Evolutionary conservation across 768 basidiomycete genomes (phyloP), one percentile per base, ranked within the genome.

Genomic region (Fistulinella prunicolor): DNA sequence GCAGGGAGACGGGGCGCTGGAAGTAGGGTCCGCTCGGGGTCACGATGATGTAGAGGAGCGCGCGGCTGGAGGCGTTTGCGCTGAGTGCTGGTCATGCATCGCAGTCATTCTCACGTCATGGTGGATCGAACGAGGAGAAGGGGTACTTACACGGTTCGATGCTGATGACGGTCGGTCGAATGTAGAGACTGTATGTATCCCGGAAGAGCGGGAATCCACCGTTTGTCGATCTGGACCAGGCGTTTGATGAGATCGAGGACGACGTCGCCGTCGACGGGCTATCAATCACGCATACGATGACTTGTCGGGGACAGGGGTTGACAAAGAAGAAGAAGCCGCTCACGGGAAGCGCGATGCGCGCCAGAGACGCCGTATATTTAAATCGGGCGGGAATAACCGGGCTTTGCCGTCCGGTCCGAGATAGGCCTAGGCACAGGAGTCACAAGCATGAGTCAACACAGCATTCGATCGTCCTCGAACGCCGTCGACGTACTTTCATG

Each of bases 111-210:
- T n/a, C n/a, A n/a, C n/a, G n/a, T n/a, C n/a, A n/a, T n/a, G n/a
- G n/a, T n/a, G n/a, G n/a, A n/a, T n/a, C n/a, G n/a, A n/a, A n/a
- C n/a, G n/a, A n/a, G n/a, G n/a, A n/a, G 9, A 16, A 24, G 38
- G 14, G 6, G 34, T 20, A n/a, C 62, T n/a, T 54, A 71, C 72
- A 61, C 22, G 71, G 49, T 9, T 73, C 67, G 1, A 74, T 75
- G 19, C 71, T 75, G 48, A 77, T 86, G 60, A 89, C 68, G 6
- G 84, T 92, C 20, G 90, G 86, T 38, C 94, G 84, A 55, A 96
- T 79, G 72, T 95, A 97, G 29, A 97, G 73, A 48, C 86, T n/a
- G n/a, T n/a, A n/a, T 89, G 65, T 89, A 81, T 13, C 86, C 92
- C 2, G 80, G 73, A 12, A 72, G 65, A 2, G 72, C 68, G 3